Evolutionary conservation across 2,329 filamentous ascomycete genomes (phyloP).

Genomic region (Lachnellula occidentalis): DNA sequence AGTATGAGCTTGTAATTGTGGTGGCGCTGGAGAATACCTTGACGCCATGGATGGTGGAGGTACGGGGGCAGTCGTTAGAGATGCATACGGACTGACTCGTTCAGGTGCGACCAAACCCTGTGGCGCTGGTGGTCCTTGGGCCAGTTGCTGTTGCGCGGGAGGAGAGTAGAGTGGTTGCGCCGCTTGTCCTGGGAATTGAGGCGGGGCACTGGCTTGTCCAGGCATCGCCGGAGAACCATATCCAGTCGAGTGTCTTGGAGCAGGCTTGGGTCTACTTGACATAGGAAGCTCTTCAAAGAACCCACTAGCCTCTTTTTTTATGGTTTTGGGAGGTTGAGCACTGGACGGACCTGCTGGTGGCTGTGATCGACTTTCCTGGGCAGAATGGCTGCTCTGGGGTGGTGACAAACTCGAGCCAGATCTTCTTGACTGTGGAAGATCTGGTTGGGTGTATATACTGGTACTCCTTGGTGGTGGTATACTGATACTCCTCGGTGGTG

Average conservation of each 20-base stretch:
- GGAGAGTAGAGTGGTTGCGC: conserved; percentile 15
- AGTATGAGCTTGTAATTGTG: conserved; percentile 36
- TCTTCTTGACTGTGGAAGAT: conserved; percentile 14
- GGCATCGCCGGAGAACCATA: conserved; percentile 17
- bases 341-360: not conserved
- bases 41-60: conserved; percentile 33
- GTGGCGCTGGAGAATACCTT: conserved; percentile 57
- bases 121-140: conserved; percentile 2
- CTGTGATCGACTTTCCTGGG: conserved; percentile 12
- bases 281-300: conserved; percentile 78
- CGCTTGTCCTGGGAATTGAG: conserved; percentile 13
- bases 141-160: conserved; percentile 10
- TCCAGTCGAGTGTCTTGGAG: conserved; percentile 42
- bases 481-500: conserved; percentile 29
- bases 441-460: conserved; percentile 22
- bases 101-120: conserved; percentile 29
- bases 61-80: conserved; percentile 20
- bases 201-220: not conserved
- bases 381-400: conserved; percentile 14
- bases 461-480: conserved; percentile 29
- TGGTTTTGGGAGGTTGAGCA: conserved; percentile 7
- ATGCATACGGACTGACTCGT: conserved; percentile 29
- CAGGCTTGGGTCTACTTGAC: conserved; percentile 54
- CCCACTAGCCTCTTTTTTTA: conserved; percentile 39
- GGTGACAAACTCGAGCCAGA: conserved; percentile 20